Evolutionary conservation across 2,329 filamentous ascomycete species (phyloP), one percentile per base, ranked within the genome.

Genomic region (Xylogone sp.): DNA sequence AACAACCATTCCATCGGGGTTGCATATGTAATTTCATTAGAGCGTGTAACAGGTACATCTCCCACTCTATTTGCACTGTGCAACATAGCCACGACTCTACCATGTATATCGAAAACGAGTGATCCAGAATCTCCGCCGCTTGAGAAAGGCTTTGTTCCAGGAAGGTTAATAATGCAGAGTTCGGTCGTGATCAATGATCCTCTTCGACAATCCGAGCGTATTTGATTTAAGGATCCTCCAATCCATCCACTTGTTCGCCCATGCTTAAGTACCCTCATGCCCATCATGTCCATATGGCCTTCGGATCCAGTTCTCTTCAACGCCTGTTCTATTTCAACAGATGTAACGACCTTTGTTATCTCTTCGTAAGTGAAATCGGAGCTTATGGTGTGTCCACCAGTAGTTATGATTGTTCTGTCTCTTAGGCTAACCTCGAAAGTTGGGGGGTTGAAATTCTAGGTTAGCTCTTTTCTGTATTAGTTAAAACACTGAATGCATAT

Each of bases 1-100:
- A 48, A 27, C 18, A 48, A 20, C 46, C 31, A 48, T n/a, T 43
- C 46, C 34, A 48, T 48, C 29, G 46, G 46, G 18, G 29, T 48
- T 1, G 34, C 46, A 43, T 48, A 43, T 16, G 34, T 48, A 8
- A 48, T 42, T 20, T 43, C 34, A 27, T 39, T 27, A 22, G 18
- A 42, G 24, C 43, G 27, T 20, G 4, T 5, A 7, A 7, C n/a
- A 39, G 34, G 34, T 5, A 7, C n/a, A 20, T 48, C 29, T 19
- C 29, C 43, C 19, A 27, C 27, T 12, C 21, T 20, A 43, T 9
- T 43, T 20, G 31, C 7, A n/a, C 46, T 48, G 27, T 48, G 46
- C 7, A 48, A 13, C 46, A 48, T 48, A 3, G 31, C 46, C 18
- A 48, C 21, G 43, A 48, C 27, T 16, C 27, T 43, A 3, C 46